These are phyloP conservation scores for Saccharomyces hybrid DNA, from an alignment of 1,139 yeast species.

Conservation along the genomic window DNA sequence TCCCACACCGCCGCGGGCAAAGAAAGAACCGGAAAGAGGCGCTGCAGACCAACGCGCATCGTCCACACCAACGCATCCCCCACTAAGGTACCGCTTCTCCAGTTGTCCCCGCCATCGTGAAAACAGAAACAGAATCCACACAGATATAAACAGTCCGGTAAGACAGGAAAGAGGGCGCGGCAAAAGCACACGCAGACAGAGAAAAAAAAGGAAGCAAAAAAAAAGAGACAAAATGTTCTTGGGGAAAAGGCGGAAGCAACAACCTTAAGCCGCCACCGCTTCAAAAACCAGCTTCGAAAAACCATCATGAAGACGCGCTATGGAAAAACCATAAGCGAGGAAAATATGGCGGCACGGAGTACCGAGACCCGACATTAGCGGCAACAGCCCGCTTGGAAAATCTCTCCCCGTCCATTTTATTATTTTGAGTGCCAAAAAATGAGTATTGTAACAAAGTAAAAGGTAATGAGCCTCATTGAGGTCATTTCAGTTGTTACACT, in stretches of 20 bases:
- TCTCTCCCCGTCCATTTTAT: conserved; percentile 4
- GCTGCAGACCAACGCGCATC: background rate
- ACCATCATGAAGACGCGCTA: background rate
- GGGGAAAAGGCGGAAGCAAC: no score
- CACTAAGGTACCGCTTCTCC: background rate
- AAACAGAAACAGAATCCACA: background rate
- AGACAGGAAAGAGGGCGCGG: background rate
- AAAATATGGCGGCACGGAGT: conserved; percentile 11
- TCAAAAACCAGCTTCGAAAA: background rate
- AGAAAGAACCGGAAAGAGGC: background rate
- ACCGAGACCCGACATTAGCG: background rate
- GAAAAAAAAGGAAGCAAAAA: background rate
- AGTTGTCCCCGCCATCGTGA: no score
- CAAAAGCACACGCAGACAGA: background rate
- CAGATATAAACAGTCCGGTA: background rate
- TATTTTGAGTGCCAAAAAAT: conserved; percentile 25
- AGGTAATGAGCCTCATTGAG: conserved; percentile 73
- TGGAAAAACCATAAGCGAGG: background rate
- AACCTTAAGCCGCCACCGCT: background rate
- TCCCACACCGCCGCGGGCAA: background rate
- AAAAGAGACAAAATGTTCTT: background rate
- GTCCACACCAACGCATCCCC: background rate
- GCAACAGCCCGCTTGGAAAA: background rate
- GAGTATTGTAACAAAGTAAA: conserved; percentile 30
- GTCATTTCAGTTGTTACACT: conserved; percentile 99